Conservation (phyloP, 78 protist species). For the Diacronema lutheri region DNA sequence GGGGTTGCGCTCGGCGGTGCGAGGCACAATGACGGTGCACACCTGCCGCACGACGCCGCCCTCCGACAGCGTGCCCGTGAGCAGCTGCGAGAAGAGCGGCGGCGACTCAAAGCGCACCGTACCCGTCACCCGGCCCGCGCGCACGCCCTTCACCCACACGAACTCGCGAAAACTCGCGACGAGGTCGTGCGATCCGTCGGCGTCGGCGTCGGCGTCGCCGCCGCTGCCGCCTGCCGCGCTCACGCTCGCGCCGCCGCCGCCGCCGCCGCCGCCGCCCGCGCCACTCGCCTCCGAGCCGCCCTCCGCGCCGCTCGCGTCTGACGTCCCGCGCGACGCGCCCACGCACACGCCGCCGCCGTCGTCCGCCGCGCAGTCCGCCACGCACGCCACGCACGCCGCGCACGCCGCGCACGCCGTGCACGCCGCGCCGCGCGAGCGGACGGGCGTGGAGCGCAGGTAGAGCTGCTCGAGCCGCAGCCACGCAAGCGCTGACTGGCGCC, state of each 20-base stretch:
- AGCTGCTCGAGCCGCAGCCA: too few relatives aligned
- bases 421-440: too few relatives aligned
- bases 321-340: neutral
- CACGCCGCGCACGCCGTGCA: too few relatives aligned
- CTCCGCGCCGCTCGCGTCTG: too few relatives aligned
- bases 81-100: neutral
- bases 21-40: neutral
- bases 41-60: neutral
- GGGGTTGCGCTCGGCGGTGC: neutral
- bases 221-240: neutral
- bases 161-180: neutral
- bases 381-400: too few relatives aligned
- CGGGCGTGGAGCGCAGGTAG: too few relatives aligned
- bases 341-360: too few relatives aligned
- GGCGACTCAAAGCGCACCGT: neutral
- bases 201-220: neutral
- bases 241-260: neutral
- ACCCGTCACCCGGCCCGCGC: neutral
- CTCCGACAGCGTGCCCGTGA: constrained; percentile 4
- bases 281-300: too few relatives aligned
- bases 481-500: too few relatives aligned
- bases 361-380: too few relatives aligned
- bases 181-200: neutral
- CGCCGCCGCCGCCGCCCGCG: neutral
- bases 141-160: neutral